A percentile compares a stretch with the other conserved stretches of the same genome.
These are phyloP conservation scores for Geotrichum citri-aurantii DNA, from an alignment of 1,139 yeast genomes.

Conservation along the genomic window DNA sequence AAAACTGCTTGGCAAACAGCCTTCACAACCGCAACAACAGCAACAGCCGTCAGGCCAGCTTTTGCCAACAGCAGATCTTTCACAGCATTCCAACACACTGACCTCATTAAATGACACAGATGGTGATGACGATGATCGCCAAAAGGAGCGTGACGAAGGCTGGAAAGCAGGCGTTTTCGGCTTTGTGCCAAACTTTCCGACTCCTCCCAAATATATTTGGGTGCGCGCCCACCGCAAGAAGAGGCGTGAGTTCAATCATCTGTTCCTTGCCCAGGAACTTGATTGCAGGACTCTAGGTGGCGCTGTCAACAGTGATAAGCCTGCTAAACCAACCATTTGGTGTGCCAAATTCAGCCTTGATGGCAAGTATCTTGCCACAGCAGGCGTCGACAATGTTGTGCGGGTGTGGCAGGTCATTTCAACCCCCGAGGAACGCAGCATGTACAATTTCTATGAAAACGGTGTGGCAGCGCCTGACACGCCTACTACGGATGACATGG, in stretches of 20 bases:
- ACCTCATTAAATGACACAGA: neutral
- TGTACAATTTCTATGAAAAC: neutral
- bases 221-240: conserved; percentile 35
- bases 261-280: conserved; percentile 80
- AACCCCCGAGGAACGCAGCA: conserved; percentile 24
- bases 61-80: neutral
- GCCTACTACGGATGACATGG: neutral
- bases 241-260: conserved; percentile 42
- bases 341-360: conserved; percentile 68
- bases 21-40: neutral
- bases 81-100: neutral
- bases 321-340: conserved; percentile 45
- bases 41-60: neutral
- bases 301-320: neutral
- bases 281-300: conserved; percentile 22
- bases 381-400: conserved; percentile 66
- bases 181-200: conserved; percentile 29
- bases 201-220: conserved; percentile 36
- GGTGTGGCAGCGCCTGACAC: neutral
- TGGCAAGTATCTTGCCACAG: conserved; percentile 78
- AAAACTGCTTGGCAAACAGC: neutral
- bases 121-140: neutral
- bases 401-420: conserved; percentile 77
- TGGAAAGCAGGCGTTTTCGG: conserved; percentile 35
- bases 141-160: conserved; percentile 30